Base-by-base conservation (phyloP, 1,284 basidiomycete species). In the Phylloporus sp. region DNA sequence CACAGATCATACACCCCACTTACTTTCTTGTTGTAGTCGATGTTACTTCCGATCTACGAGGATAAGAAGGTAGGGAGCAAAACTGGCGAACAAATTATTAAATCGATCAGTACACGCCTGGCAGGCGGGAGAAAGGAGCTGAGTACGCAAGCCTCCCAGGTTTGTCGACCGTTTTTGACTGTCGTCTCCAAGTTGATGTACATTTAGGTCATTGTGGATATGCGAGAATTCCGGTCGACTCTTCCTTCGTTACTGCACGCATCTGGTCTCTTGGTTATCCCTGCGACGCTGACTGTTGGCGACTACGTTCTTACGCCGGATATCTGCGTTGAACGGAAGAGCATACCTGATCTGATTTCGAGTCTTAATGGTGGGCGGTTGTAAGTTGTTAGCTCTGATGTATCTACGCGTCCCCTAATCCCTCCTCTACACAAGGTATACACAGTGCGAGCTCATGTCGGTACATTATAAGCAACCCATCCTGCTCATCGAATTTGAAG, bases 401-500 rank as follows among this genome's bases (percentile, higher is more conserved):
- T 6, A n/a, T 66, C 24, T n/a, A 2, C 3, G 24, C 29, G 15
- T 53, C 18, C 39, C 58, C 56, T 40, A 63, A 22, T 24, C 24
- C 13, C 6, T 50, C 32, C 29, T 20, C 2, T 67, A 15, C 24
- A 26, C 22, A 56, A 98, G 95, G 63, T 98, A 98, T 75, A 94
- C 95, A 0, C 97, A 99, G 74, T 98, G 97, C 79, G 97, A 99
- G 78, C 77, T 95, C 24, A 98, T 99, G 97, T 95, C 92, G 0
- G 91, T 92, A 8, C 92, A 98, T 75, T 99, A 98, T 79, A 96
- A 96, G 78, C 90, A 93, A 50, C 96, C 96, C 0, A 87, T 99
- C 60, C 80, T 99, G 20, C 83, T 99, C n/a, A 98, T 99, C 71
- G 97, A 99, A 74, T 99, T 99, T 69, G 97, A 98, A 72, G 95